Evolutionary conservation across 2,329 filamentous ascomycete genomes (phyloP).

Genomic region (Dothidotthia symphoricarpi): DNA sequence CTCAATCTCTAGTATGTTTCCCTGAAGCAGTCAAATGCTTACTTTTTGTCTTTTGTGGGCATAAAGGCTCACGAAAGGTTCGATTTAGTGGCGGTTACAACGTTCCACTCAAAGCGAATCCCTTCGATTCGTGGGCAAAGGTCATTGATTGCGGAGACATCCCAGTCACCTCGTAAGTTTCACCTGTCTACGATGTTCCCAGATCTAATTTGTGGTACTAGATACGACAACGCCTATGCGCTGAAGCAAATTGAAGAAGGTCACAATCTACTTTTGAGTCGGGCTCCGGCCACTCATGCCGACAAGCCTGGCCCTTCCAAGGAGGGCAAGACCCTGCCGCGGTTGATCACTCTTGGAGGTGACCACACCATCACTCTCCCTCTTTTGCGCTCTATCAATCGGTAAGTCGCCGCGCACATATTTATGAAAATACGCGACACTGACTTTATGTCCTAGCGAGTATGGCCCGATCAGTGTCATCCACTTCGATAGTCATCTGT

Average conservation of each 20-base stretch:
- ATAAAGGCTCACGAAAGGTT: conserved; percentile 51
- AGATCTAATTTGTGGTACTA: conserved; percentile 31
- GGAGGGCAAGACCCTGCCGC: conserved; percentile 72
- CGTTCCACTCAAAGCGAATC: conserved; percentile 74
- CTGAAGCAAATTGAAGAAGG: conserved; percentile 84
- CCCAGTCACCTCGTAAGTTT: conserved; percentile 74
- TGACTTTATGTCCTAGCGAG: conserved; percentile 38
- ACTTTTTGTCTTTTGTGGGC: conserved; percentile 31
- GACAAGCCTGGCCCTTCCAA: conserved; percentile 66
- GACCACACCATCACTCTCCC: conserved; percentile 62
- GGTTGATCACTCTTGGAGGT: conserved; percentile 71
- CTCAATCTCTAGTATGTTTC: conserved; percentile 78
- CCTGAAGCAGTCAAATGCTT: conserved; percentile 42
- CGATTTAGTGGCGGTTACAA: conserved; percentile 78
- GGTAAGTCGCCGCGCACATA: too few species aligned
- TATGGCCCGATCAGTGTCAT: conserved; percentile 68
- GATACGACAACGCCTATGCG: conserved; percentile 79
- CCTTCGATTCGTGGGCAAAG: conserved; percentile 77
- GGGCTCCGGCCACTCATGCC: conserved; percentile 67
- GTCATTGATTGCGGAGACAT: conserved; percentile 83
- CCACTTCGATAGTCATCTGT: conserved; percentile 62
- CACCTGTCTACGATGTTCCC: not conserved
- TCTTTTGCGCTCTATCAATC: conserved; percentile 58
- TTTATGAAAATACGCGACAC: too few species aligned
- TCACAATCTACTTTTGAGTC: conserved; percentile 71